Evolutionary conservation across 768 basidiomycete species (phyloP), one percentile per base, ranked within the genome.

Genomic region (Leccinum obscurum): DNA sequence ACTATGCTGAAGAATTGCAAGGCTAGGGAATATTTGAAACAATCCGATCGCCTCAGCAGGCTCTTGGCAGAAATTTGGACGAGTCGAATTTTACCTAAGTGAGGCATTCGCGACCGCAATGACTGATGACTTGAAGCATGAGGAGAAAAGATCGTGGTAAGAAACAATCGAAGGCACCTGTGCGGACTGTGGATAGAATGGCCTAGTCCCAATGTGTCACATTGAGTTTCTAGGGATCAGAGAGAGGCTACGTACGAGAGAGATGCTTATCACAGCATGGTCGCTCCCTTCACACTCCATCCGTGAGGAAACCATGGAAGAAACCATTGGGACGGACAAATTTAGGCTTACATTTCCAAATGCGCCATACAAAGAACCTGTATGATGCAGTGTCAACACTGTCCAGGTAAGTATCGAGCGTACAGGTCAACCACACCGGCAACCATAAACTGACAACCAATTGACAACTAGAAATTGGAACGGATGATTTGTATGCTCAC

Each of bases 291-390:
- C 26, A 8, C 14, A 28, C 37, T 54, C 10, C 13, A 20, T 15
- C 1, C 49, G 17, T 62, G 6, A 55, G 52, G 2, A 41, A 15
- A 15, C 9, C 17, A 51, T 6, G 2, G 0, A 24, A 41, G 3
- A 24, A 28, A 10, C 8, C 10, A 39, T 32, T 2, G 51, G 17
- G 2, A 28, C 9, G 8, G 5, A 20, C n/a, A n/a, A 26, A 54
- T 14, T 20, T 28, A 32, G 9, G 32, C 66, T 59, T 52, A 67
- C 66, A 22, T 54, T 59, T 59, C 62, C 62, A 61, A 34, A 67
- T 58, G n/a, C 66, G 66, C 66, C 66, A 67, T 30, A 67, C 32
- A 26, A 64, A 67, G 41, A 53, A 64, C 9, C 66, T 67, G 50
- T 20, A 34, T 14, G 50, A 22, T 5, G 22, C 15, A 26, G 6